phyloP scores from a whole-genome alignment of 2,329 filamentous ascomycete species.

The Aspergillus ustus region DNA sequence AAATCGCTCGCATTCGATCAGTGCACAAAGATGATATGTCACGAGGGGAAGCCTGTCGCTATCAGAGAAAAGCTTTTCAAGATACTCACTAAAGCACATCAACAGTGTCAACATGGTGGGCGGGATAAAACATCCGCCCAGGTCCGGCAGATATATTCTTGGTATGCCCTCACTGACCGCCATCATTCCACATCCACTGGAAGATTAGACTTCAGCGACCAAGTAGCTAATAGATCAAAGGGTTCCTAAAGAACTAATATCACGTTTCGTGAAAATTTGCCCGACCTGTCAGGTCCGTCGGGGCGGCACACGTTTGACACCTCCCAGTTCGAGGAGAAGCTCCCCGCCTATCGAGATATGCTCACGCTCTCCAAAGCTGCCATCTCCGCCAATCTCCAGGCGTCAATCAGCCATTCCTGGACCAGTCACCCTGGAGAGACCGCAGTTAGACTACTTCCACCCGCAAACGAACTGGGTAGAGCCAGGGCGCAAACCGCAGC shows the following conservation, averaged over 20 bases:
- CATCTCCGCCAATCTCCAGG: slow-evolving; percentile 42
- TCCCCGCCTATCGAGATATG: slow-evolving; percentile 43
- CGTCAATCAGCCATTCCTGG: slow-evolving; percentile 41
- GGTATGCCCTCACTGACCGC: slow-evolving; percentile 38
- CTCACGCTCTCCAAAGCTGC: slow-evolving; percentile 40
- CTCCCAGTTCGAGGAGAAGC: slow-evolving; percentile 45
- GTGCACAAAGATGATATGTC: slow-evolving; percentile 52
- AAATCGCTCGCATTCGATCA: slow-evolving; percentile 20
- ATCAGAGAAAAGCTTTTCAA: slow-evolving; percentile 57
- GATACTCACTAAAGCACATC: slow-evolving; percentile 55
- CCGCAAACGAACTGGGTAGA: slow-evolving; percentile 38
- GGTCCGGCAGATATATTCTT: slow-evolving; percentile 55
- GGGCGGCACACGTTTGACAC: slow-evolving; percentile 47
- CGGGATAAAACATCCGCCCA: slow-evolving; percentile 58
- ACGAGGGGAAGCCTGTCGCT: slow-evolving; percentile 58
- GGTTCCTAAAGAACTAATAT: slow-evolving; percentile 58
- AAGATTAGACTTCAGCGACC: not conserved
- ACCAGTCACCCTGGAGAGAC: slow-evolving; percentile 30
- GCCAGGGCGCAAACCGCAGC: slow-evolving; percentile 29
- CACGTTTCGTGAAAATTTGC: slow-evolving; percentile 56
- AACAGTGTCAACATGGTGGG: slow-evolving; percentile 57
- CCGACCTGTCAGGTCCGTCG: slow-evolving; percentile 55
- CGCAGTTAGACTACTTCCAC: slow-evolving; percentile 36
- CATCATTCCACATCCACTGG: not conserved
- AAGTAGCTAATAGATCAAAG: slow-evolving; percentile 31